These are phyloP conservation scores for Vanderwaltozyma verrucispora DNA, from an alignment of 805 yeast species.

Conservation along the genomic window DNA sequence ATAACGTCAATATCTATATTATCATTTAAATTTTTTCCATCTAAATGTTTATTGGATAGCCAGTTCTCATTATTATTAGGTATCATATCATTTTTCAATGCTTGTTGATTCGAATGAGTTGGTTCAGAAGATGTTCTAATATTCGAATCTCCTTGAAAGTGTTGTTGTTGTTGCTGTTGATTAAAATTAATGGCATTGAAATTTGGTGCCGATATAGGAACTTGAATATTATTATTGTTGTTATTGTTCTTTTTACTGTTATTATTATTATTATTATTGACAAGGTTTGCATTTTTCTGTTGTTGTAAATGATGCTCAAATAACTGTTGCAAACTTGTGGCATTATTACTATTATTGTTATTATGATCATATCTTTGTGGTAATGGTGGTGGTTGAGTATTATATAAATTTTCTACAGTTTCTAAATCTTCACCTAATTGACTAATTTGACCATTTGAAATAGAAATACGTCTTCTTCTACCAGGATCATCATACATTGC, in stretches of 20 bases:
- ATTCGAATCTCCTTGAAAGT: not conserved
- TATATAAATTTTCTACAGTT: slow-evolving; percentile 30
- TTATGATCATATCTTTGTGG: slow-evolving; percentile 18
- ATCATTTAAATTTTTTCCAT: too few relatives aligned
- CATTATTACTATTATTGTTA: not conserved
- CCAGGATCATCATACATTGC: slow-evolving; percentile 9
- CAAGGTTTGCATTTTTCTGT: not conserved
- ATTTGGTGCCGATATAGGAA: not conserved
- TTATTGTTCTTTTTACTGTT: too few relatives aligned
- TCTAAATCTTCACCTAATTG: slow-evolving; percentile 43
- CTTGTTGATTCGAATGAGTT: not conserved
- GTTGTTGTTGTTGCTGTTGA: slow-evolving; percentile 6
- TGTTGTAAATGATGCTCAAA: not conserved
- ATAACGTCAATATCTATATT: too few relatives aligned
- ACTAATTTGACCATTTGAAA: slow-evolving; percentile 78
- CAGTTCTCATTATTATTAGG: not conserved
- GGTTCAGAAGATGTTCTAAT: not conserved
- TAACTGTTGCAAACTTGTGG: not conserved
- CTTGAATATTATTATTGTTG: too few relatives aligned
- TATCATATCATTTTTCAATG: not conserved
- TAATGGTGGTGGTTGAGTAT: slow-evolving; percentile 19
- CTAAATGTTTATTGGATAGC: too few relatives aligned
- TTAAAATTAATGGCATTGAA: not conserved
- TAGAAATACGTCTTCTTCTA: slow-evolving; percentile 53
- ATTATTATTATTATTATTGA: not conserved